Conservation (phyloP, 495 filamentous ascomycete genomes). For the Cudoniella acicularis region DNA sequence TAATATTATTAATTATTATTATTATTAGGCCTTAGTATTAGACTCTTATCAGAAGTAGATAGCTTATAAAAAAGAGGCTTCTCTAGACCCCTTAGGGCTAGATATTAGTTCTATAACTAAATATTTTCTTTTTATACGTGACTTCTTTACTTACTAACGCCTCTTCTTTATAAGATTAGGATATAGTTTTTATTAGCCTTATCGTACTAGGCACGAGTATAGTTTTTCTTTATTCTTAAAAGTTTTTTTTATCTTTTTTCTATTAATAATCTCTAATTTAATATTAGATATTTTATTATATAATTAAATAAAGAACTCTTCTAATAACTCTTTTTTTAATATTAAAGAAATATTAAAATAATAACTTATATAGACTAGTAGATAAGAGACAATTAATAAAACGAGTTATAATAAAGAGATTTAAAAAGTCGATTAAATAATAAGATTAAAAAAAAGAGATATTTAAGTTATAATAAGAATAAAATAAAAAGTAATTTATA, state of each 20-base stretch:
- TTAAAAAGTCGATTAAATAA: slow-evolving; percentile 10
- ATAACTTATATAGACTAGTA: slow-evolving; percentile 2
- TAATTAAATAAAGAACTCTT: slow-evolving; percentile 6
- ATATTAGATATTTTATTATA: neutral
- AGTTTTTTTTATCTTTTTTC: slow-evolving; percentile 7
- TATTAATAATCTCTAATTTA: slow-evolving; percentile 5
- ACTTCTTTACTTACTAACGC: no score
- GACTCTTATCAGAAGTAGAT: no score
- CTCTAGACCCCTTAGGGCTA: no score
- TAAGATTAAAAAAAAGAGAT: neutral
- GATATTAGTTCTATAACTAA: no score
- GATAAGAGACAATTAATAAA: slow-evolving; percentile 6
- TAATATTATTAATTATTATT: no score
- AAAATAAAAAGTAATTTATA: slow-evolving; percentile 4
- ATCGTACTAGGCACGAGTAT: neutral
- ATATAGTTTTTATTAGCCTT: slow-evolving; percentile 1
- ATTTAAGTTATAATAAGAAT: slow-evolving; percentile 4
- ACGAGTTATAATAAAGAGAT: slow-evolving; percentile 2
- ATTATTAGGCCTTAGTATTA: no score
- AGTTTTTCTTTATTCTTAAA: slow-evolving; percentile 2
- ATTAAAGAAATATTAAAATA: slow-evolving; percentile 2
- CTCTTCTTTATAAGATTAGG: no score
- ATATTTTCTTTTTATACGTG: no score
- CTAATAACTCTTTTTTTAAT: neutral
- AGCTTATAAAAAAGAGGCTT: no score